Base-by-base conservation (phyloP, 2,329 filamentous ascomycete species). In the Penicillium sp. region DNA sequence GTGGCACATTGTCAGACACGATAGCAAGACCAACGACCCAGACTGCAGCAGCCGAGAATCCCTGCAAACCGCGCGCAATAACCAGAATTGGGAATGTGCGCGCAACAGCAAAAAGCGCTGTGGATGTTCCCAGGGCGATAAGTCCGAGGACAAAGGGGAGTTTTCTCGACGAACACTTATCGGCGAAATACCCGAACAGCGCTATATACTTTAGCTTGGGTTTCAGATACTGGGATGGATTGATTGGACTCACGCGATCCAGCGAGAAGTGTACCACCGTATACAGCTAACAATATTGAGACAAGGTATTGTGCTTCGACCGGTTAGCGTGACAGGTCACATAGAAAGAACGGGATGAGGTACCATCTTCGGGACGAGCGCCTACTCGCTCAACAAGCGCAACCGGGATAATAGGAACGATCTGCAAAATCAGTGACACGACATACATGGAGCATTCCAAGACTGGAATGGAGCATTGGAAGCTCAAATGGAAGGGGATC, bases 321-420 rank as follows among this genome's bases (percentile, higher is more conserved):
- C 31, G 11, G 23, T 46, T 26, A 9, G 27, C n/a, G 16, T 33
- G n/a, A 33, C 9, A 42, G 39, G 4, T 19, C 14, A 33, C 8
- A 19, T n/a, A 31, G 43, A 16, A 23, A 16, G 23, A 11, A 23
- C 33, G 25, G 19, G 35, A 42, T 42, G n/a, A 81, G 79, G 37
- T 81, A 83, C 71, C 58, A 43, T 72, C 58, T 52, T 68, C 85
- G 78, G 50, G 75, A 66, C 29, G 67, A 23, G 69, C 49, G 9
- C 62, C 52, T 4, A 65, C 61, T 8, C 71, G 64, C 4, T 67
- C 64, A 51, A 66, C 62, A 21, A 91, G 74, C 1, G 87, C 84
- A 61, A 88, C 89, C 0, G 89, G 89, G 7, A 91, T 80, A 42
- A 91, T 87, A 0, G 89, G 89, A 0, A 91, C 83, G 33, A 91